These are phyloP conservation scores for Diplodia mutila DNA, from an alignment of 2,329 filamentous ascomycete genomes.

Conservation along the genomic window DNA sequence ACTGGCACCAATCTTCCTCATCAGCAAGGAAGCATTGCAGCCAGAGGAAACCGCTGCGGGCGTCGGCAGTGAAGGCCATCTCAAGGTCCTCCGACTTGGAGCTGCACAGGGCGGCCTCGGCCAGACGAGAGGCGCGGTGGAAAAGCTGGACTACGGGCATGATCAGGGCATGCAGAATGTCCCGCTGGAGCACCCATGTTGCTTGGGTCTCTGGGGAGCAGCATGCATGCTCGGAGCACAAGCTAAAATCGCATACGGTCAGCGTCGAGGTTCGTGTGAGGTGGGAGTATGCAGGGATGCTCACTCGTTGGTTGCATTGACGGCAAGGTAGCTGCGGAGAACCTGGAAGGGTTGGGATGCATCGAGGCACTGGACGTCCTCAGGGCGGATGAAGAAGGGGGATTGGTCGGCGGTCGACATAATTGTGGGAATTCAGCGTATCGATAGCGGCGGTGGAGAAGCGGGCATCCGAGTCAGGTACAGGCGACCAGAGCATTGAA, in stretches of 20 bases:
- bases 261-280: slow-evolving; percentile 39
- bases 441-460: not conserved
- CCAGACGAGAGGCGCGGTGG: slow-evolving; percentile 58
- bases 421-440: slow-evolving; percentile 11
- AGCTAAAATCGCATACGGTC: slow-evolving; percentile 41
- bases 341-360: slow-evolving; percentile 49
- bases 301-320: slow-evolving; percentile 45
- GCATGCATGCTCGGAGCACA: slow-evolving; percentile 48
- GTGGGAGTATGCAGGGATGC: not conserved
- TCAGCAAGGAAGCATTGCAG: slow-evolving; percentile 62
- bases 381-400: slow-evolving; percentile 48
- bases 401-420: slow-evolving; percentile 30
- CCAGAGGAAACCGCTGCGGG: slow-evolving; percentile 62
- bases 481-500: slow-evolving; percentile 17
- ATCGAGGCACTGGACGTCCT: slow-evolving; percentile 46
- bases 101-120: slow-evolving; percentile 54
- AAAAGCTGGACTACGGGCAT: slow-evolving; percentile 62
- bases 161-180: slow-evolving; percentile 62
- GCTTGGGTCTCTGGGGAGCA: slow-evolving; percentile 39
- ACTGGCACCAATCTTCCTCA: slow-evolving; percentile 62
- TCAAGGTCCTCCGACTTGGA: slow-evolving; percentile 57
- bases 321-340: slow-evolving; percentile 47
- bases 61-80: slow-evolving; percentile 60
- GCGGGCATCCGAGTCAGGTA: slow-evolving; percentile 12
- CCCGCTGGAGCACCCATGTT: slow-evolving; percentile 58